These are phyloP conservation scores for Sporisorium scitamineum DNA, from an alignment of 1,284 basidiomycete species.

Conservation along the genomic window DNA sequence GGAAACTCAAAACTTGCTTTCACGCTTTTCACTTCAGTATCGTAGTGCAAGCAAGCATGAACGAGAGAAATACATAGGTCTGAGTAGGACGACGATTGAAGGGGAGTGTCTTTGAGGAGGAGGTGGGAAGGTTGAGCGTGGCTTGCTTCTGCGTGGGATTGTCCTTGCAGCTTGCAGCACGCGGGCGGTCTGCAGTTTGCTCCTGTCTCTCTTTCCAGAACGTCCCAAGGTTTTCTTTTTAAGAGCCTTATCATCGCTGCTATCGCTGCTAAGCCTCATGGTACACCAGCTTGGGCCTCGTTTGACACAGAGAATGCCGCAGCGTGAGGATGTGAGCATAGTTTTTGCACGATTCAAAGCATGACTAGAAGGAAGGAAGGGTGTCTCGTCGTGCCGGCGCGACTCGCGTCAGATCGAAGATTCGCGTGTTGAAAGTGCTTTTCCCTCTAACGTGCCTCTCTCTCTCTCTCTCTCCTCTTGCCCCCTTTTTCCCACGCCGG, in stretches of 20 bases:
- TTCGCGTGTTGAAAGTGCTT: not conserved
- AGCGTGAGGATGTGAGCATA: not conserved
- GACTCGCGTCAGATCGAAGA: constrained; percentile 7
- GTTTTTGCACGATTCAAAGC: not conserved
- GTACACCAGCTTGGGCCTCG: no score
- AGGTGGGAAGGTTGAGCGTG: not conserved
- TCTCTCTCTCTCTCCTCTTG: not conserved
- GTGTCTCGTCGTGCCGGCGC: not conserved
- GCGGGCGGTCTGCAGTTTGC: no score
- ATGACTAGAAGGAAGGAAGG: not conserved
- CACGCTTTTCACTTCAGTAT: not conserved
- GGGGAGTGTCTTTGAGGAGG: no score
- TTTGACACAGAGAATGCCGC: not conserved
- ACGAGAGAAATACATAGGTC: no score
- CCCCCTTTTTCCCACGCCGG: constrained; percentile 19
- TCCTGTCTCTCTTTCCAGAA: no score
- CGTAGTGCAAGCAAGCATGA: no score
- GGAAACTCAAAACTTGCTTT: not conserved
- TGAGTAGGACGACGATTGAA: no score
- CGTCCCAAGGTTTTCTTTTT: no score
- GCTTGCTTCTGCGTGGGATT: no score
- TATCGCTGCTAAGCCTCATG: no score
- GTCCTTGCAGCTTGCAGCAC: no score
- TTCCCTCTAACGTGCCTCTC: not conserved
- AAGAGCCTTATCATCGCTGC: no score